Evolutionary conservation across 768 basidiomycete species (phyloP).

Genomic region (Cystobasidium ongulense): DNA sequence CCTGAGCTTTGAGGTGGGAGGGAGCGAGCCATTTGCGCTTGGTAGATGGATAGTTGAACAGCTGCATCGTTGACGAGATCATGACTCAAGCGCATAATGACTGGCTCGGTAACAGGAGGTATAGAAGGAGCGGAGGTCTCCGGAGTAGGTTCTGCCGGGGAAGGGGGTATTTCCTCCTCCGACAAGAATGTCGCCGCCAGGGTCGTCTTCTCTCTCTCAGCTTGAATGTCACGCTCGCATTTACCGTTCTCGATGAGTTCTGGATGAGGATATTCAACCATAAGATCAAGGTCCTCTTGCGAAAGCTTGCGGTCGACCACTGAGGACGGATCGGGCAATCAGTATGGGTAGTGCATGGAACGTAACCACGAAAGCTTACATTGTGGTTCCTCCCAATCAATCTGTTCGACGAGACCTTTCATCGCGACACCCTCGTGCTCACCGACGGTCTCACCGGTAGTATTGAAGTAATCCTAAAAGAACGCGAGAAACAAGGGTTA

Average conservation of each 20-base stretch:
- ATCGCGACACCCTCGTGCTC: slow-evolving; percentile 19
- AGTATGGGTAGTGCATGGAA: neutral
- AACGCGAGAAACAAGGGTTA: neutral
- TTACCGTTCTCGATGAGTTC: slow-evolving; percentile 16
- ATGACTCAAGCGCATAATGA: slow-evolving; percentile 6
- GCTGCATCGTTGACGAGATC: neutral
- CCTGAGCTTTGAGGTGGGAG: neutral
- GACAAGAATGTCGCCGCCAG: slow-evolving; percentile 10
- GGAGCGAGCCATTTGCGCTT: neutral
- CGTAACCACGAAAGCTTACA: neutral
- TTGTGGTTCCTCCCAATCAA: slow-evolving; percentile 24
- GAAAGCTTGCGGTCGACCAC: slow-evolving; percentile 19
- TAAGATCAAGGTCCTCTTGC: neutral
- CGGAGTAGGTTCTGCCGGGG: neutral
- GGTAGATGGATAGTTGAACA: neutral
- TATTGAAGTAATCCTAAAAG: slow-evolving; percentile 20
- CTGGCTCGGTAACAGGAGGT: neutral
- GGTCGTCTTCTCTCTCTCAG: slow-evolving; percentile 5
- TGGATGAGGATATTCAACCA: slow-evolving; percentile 7
- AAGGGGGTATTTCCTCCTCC: slow-evolving; percentile 11
- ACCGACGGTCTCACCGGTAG: slow-evolving; percentile 10
- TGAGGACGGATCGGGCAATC: neutral
- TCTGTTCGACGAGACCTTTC: slow-evolving; percentile 13
- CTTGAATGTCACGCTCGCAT: slow-evolving; percentile 4
- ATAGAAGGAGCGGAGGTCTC: neutral